These are phyloP conservation scores for Adenanthera pavonina DNA, from an alignment of 306 rosid species.

Conservation along the genomic window DNA sequence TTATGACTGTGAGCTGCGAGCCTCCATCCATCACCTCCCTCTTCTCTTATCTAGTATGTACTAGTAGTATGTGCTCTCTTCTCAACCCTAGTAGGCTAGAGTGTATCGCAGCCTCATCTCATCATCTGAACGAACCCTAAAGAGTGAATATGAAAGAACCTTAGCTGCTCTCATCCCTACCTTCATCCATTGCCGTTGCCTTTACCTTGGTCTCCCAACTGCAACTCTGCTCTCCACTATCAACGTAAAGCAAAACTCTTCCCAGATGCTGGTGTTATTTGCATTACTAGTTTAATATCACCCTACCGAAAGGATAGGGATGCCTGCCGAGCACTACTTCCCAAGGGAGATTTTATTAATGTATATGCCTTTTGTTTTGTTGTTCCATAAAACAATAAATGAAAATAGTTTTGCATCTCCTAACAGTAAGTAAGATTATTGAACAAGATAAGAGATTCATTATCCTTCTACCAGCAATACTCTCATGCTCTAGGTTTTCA, in stretches of 20 bases:
- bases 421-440: conserved; percentile 25
- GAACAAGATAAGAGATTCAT: conserved; percentile 36
- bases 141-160: too few species aligned
- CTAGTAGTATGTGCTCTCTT: too few species aligned
- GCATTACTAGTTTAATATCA: conserved; percentile 90
- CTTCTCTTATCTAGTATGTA: too few species aligned
- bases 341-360: conserved; percentile 88
- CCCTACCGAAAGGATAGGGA: conserved; percentile 88
- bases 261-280: conserved; percentile 93
- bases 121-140: too few species aligned
- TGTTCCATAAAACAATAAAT: conserved; percentile 4
- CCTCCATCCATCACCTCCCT: too few species aligned
- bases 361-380: conserved; percentile 46
- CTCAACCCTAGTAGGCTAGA: too few species aligned
- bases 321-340: conserved; percentile 79
- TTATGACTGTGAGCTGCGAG: too few species aligned
- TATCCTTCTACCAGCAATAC: conserved; percentile 15
- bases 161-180: too few species aligned
- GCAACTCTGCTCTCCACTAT: too few species aligned
- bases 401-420: conserved; percentile 31
- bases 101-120: too few species aligned
- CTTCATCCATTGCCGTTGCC: too few species aligned
- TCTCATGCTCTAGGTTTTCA: conserved; percentile 69
- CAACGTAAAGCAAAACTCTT: conserved; percentile 68
- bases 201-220: too few species aligned